Conservation (phyloP, 1,139 yeast genomes). For the Sugiyamaella japonica region DNA sequence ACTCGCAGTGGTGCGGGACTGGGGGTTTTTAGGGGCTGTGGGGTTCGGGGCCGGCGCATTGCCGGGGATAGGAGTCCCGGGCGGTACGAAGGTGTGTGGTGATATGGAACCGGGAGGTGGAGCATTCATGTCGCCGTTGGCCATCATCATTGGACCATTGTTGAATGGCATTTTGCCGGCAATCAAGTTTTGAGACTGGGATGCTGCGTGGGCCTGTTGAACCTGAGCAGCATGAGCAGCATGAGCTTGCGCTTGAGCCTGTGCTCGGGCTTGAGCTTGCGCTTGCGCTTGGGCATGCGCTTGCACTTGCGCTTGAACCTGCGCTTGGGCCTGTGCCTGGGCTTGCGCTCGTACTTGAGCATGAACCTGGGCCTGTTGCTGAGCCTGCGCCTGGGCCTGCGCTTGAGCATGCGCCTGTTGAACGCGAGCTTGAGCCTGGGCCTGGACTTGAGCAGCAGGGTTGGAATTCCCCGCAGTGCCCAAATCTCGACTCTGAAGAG, state of each 20-base stretch:
- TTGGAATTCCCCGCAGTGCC: conserved; percentile 15
- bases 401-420: conserved; percentile 17
- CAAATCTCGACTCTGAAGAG: conserved; percentile 28
- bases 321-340: neutral
- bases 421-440: conserved; percentile 9
- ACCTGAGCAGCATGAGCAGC: neutral
- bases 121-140: conserved; percentile 4
- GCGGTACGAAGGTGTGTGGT: conserved; percentile 7
- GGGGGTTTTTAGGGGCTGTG: conserved; percentile 7
- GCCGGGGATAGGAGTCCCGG: conserved; percentile 11
- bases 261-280: neutral
- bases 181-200: conserved; percentile 1
- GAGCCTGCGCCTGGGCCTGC: conserved; percentile 3
- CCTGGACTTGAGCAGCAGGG: conserved; percentile 15
- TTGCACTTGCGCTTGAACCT: neutral
- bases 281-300: conserved; percentile 15
- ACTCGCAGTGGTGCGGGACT: conserved; percentile 17
- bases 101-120: conserved; percentile 2
- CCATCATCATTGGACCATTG: conserved; percentile 8
- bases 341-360: neutral
- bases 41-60: conserved; percentile 1
- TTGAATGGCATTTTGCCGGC: conserved; percentile 9
- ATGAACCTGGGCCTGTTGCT: conserved; percentile 4
- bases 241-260: neutral
- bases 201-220: neutral